These are phyloP conservation scores for Firmiana major DNA, from an alignment of 345 rosid species.

Conservation along the genomic window DNA sequence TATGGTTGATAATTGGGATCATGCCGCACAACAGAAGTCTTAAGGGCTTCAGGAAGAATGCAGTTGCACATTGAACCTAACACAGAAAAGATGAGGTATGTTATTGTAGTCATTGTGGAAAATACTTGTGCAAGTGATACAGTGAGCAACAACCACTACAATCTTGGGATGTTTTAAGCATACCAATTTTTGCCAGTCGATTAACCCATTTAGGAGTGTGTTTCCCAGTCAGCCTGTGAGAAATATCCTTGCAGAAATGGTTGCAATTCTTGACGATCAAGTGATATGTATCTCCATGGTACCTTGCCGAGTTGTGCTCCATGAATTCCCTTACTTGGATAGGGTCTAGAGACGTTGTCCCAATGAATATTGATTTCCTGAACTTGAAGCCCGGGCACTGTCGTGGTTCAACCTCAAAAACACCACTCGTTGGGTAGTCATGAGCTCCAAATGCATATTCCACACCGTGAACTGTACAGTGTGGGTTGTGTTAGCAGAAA, in stretches of 20 bases:
- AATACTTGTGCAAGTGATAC: not conserved
- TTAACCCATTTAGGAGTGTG: conserved; percentile 90
- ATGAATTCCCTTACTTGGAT: conserved; percentile 81
- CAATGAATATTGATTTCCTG: conserved; percentile 81
- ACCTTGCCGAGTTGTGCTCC: conserved; percentile 69
- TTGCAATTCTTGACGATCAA: conserved; percentile 90
- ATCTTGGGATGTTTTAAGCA: not conserved
- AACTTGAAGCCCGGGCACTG: conserved; percentile 95
- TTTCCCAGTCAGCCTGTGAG: conserved; percentile 71
- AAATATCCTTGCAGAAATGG: conserved; percentile 81
- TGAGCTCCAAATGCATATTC: conserved; percentile 99
- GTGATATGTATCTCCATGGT: conserved; percentile 83
- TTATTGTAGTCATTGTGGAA: conserved; percentile 12
- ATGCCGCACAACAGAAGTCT: conserved; percentile 52
- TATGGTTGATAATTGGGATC: conserved; percentile 52
- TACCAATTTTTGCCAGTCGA: conserved; percentile 88
- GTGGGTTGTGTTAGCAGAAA: conserved; percentile 14
- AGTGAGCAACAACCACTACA: not conserved
- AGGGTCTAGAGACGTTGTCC: conserved; percentile 82
- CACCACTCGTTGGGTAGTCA: conserved; percentile 79
- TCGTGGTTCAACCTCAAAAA: conserved; percentile 91
- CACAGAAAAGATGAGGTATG: conserved; percentile 7
- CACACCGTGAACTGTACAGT: conserved; percentile 71
- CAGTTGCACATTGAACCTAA: conserved; percentile 91
- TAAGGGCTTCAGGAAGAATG: conserved; percentile 79